These are phyloP conservation scores for Saccharomyces eubayanus DNA, from an alignment of 805 yeast genomes.

Conservation along the genomic window DNA sequence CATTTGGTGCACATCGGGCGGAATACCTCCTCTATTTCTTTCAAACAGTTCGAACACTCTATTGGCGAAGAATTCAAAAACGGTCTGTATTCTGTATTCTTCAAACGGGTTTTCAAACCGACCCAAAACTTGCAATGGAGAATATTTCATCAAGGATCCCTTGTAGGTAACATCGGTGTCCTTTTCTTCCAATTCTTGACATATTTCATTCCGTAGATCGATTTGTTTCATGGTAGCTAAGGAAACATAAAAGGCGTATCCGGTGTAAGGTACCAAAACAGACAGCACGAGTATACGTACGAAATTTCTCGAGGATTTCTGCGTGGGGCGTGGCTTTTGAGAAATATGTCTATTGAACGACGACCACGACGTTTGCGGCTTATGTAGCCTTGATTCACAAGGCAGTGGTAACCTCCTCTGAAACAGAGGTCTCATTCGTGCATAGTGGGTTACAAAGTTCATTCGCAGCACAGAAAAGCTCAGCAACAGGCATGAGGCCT, in stretches of 20 bases:
- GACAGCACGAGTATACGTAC: conserved; percentile 13
- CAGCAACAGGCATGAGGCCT: background rate
- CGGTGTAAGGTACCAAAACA: conserved; percentile 44
- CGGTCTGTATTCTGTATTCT: conserved; percentile 84
- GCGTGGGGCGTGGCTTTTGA: background rate
- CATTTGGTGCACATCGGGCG: conserved; percentile 39
- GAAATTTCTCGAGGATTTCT: conserved; percentile 11
- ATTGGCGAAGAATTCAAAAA: conserved; percentile 73
- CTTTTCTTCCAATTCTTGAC: conserved; percentile 11
- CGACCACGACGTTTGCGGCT: background rate
- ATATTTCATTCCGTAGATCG: conserved; percentile 31
- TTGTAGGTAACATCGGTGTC: conserved; percentile 10
- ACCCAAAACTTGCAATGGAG: conserved; percentile 53
- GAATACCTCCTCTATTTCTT: conserved; percentile 52
- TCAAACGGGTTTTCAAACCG: conserved; percentile 84
- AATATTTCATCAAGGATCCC: conserved; percentile 32
- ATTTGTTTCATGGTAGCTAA: conserved; percentile 48
- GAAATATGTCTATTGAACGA: background rate
- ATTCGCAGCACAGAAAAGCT: background rate
- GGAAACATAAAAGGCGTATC: conserved; percentile 57
- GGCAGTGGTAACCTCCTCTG: background rate
- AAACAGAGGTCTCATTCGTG: background rate
- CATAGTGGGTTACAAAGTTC: background rate
- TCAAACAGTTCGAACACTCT: conserved; percentile 65
- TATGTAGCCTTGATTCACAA: background rate